Base-by-base conservation (phyloP, 495 filamentous ascomycete genomes). In the Hyaloscypha hepaticicola region DNA sequence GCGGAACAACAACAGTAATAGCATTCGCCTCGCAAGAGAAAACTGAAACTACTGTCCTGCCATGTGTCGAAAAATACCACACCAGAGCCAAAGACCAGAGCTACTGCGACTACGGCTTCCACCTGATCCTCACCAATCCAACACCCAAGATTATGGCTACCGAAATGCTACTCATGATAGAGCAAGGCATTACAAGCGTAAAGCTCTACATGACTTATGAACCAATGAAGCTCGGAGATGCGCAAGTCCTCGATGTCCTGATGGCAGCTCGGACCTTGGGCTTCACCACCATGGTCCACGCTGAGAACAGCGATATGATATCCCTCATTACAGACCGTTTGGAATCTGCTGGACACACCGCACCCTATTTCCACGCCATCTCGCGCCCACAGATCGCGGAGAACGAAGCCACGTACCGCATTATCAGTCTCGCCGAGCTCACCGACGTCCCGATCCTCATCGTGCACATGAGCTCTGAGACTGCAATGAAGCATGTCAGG, bases 191-290 rank as follows among this genome's bases (percentile, higher is more conserved):
- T 64, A 81, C 76, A 19, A 78, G 74, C 28, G 72, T 83, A 5
- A 86, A 86, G 68, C 70, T 85, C 6, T 86, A 84, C 71, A 85
- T 85, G 83, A 86, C 83, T 1, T 86, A 86, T 72, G 76, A 80
- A 50, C 72, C 78, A 0, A 69, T 83, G 33, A 75, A 79, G 62
- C 74, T 85, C 14, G 66, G 77, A 8, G 83, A 86, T 59, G 59
- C 72, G 22, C 72, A 86, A 53, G 74, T 86, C 26, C 75, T 86
- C 14, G 78, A 83, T 49, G 77, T 82, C 9, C 71, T 86, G 41
- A 67, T 79, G 22, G 70, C 72, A 38, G 75, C 80, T 1, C 74
- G 80, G 4, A 62, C 66, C 7, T 65, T 77, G 22, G 69, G 74
- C 1, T 79, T 85, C 63, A 84, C 82, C 1, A 82, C 79, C 29